Conservation (phyloP, 441 rosid species). For the Gossypium gossypioides region DNA sequence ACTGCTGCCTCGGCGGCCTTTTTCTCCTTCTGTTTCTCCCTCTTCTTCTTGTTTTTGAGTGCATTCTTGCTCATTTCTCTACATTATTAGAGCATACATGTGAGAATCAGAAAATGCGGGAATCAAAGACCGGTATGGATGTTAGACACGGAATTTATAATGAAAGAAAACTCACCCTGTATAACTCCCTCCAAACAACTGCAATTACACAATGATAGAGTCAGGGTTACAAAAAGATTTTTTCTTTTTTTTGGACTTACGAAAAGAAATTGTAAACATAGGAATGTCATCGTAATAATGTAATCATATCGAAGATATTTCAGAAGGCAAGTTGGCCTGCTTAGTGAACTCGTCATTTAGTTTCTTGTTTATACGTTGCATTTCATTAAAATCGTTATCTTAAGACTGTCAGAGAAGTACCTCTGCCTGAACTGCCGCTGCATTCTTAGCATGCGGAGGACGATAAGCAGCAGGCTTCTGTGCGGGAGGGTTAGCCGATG, state of each 20-base stretch:
- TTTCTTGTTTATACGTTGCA: background rate
- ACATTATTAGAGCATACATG: background rate
- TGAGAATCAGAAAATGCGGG: background rate
- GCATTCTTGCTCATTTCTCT: conserved; percentile 89
- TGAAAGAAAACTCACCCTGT: conserved; percentile 46
- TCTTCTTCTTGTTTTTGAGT: conserved; percentile 77
- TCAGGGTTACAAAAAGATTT: conserved; percentile 20
- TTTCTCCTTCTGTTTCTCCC: conserved; percentile 76
- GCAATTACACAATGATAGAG: conserved; percentile 21
- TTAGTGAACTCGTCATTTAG: background rate
- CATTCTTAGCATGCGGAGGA: conserved; percentile 80
- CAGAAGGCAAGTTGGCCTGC: background rate
- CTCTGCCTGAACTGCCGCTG: conserved; percentile 77
- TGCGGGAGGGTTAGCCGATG: conserved; percentile 27
- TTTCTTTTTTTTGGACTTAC: background rate
- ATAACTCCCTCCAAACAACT: conserved; percentile 55
- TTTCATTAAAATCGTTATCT: background rate
- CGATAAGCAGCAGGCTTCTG: conserved; percentile 75
- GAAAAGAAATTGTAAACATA: background rate
- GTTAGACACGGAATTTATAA: background rate
- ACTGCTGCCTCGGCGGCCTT: conserved; percentile 40
- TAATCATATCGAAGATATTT: background rate
- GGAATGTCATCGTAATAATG: background rate
- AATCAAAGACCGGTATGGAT: background rate
- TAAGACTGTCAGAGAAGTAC: conserved; percentile 26